phyloP scores from a whole-genome alignment of 257 asterid genomes.

The Solanum habrochaites region DNA sequence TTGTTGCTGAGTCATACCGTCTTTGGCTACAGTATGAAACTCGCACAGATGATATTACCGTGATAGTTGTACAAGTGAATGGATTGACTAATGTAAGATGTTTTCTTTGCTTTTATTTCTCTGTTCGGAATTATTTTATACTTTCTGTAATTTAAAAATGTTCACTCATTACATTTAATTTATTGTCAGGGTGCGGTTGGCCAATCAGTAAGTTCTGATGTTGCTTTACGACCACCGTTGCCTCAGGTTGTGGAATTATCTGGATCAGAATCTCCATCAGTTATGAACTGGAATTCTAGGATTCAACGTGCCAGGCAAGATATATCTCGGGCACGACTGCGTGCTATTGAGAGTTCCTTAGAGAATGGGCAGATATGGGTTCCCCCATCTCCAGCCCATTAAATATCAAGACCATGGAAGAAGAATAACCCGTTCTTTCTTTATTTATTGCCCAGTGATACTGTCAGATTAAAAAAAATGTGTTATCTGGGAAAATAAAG shows the following conservation, averaged over 20 bases:
- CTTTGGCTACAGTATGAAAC: slow-evolving; percentile 96
- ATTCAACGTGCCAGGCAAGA: slow-evolving; percentile 74
- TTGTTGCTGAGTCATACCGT: slow-evolving; percentile 95
- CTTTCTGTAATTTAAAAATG: neutral
- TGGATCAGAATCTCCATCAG: slow-evolving; percentile 95
- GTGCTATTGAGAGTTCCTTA: slow-evolving; percentile 77
- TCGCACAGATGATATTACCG: slow-evolving; percentile 98
- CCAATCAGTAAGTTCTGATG: slow-evolving; percentile 30
- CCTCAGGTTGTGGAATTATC: slow-evolving; percentile 75
- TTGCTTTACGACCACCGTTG: slow-evolving; percentile 41
- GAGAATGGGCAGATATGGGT: slow-evolving; percentile 83
- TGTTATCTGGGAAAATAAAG: slow-evolving; percentile 3
- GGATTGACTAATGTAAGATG: slow-evolving; percentile 62
- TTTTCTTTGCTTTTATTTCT: slow-evolving; percentile 1
- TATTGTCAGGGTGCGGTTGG: slow-evolving; percentile 32
- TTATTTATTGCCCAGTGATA: no score
- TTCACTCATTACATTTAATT: slow-evolving; percentile 6
- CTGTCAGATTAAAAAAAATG: no score
- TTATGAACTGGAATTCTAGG: slow-evolving; percentile 57
- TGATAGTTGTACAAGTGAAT: slow-evolving; percentile 77
- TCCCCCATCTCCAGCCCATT: slow-evolving; percentile 87
- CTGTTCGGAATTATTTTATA: neutral
- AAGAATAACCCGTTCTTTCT: slow-evolving; percentile 47
- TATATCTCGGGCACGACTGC: slow-evolving; percentile 82
- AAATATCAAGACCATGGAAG: slow-evolving; percentile 98